Evolutionary conservation across 1,284 basidiomycete species (phyloP).

Genomic region (Malassezia restricta): DNA sequence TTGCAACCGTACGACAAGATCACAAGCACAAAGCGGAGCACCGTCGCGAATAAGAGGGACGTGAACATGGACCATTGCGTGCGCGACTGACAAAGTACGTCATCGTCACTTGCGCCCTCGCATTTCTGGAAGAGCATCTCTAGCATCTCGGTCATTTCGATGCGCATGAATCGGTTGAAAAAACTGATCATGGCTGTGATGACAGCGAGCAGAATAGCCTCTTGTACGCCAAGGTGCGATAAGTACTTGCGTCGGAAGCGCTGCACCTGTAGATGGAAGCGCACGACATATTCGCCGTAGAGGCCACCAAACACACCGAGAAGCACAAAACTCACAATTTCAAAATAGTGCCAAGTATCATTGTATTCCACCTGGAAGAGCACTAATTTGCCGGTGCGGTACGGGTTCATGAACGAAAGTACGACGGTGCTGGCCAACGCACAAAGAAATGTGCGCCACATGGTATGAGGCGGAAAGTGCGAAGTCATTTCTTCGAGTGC

Average conservation of each 20-base stretch:
- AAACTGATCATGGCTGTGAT: slow-evolving; percentile 85
- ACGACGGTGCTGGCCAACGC: slow-evolving; percentile 93
- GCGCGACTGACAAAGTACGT: slow-evolving; percentile 88
- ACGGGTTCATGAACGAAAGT: slow-evolving; percentile 95
- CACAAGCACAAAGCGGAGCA: slow-evolving; percentile 73
- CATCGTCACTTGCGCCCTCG: slow-evolving; percentile 79
- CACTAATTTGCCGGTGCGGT: slow-evolving; percentile 92
- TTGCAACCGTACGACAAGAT: slow-evolving; percentile 89
- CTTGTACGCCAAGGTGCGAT: slow-evolving; percentile 67
- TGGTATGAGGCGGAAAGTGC: slow-evolving; percentile 87
- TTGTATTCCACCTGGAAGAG: slow-evolving; percentile 96
- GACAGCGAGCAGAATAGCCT: slow-evolving; percentile 74
- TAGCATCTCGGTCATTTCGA: slow-evolving; percentile 97
- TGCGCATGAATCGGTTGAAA: slow-evolving; percentile 82
- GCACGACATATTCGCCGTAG: slow-evolving; percentile 92
- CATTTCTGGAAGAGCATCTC: slow-evolving; percentile 94
- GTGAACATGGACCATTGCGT: slow-evolving; percentile 90
- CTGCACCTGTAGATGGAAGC: slow-evolving; percentile 88
- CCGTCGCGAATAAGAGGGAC: slow-evolving; percentile 78
- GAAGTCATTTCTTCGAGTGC: slow-evolving; percentile 66
- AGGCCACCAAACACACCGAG: slow-evolving; percentile 92
- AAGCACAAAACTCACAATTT: slow-evolving; percentile 85
- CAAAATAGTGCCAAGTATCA: slow-evolving; percentile 97
- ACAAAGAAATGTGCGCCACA: slow-evolving; percentile 97
- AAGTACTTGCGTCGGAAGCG: slow-evolving; percentile 84